phyloP scores from a whole-genome alignment of 306 rosid species.

The Astragalus glycyphyllos region DNA sequence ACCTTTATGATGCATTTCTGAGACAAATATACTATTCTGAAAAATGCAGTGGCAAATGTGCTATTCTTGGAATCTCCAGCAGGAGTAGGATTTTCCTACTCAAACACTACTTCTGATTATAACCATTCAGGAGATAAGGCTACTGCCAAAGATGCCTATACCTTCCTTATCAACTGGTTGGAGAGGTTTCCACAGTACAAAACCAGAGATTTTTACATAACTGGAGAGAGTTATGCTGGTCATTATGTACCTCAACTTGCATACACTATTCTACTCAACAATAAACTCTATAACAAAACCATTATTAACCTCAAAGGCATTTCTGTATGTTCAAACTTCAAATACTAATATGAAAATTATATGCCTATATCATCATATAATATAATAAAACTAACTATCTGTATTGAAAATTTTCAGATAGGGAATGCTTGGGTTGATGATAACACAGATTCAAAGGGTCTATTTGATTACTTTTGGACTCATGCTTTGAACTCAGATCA shows the following conservation, averaged over 20 bases:
- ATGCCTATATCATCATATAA: background rate
- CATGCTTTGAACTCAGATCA: constrained; percentile 66
- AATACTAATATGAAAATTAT: background rate
- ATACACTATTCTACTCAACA: constrained; percentile 45
- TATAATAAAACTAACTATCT: background rate
- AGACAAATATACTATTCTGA: background rate
- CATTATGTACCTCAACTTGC: constrained; percentile 70
- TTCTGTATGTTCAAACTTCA: constrained; percentile 47
- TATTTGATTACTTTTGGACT: constrained; percentile 54
- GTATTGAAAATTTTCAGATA: constrained; percentile 46
- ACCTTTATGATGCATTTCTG: background rate
- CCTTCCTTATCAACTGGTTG: constrained; percentile 64
- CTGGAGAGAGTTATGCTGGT: constrained; percentile 76
- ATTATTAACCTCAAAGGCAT: constrained; percentile 63
- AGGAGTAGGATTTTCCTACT: constrained; percentile 70
- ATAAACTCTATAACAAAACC: constrained; percentile 29
- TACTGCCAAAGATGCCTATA: constrained; percentile 57
- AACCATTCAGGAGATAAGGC: constrained; percentile 47
- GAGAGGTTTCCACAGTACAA: constrained; percentile 72
- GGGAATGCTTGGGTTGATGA: constrained; percentile 70
- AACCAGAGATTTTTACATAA: constrained; percentile 51
- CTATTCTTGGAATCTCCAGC: constrained; percentile 72
- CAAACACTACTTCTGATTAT: constrained; percentile 55
- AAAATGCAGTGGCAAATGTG: constrained; percentile 61
- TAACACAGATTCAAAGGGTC: constrained; percentile 23